Evolutionary conservation across 2,329 filamentous ascomycete genomes (phyloP).

Genomic region (Aspergillus eucalypticola): DNA sequence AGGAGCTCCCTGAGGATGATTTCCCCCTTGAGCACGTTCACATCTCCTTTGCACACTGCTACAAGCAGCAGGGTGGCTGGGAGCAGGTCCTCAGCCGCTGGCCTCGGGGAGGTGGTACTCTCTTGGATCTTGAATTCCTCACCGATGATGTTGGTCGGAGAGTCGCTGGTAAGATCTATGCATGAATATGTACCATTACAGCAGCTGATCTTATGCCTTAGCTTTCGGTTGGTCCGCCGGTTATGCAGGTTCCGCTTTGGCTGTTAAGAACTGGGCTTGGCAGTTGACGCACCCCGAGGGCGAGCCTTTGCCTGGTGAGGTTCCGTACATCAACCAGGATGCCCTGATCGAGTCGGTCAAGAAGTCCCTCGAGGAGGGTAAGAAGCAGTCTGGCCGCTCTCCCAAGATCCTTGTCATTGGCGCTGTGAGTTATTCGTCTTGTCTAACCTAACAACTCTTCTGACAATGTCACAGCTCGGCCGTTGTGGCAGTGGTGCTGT

Average conservation of each 20-base stretch:
- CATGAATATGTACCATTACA: neutral
- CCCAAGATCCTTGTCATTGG: slow-evolving; percentile 84
- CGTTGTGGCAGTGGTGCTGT: slow-evolving; percentile 84
- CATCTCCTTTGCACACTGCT: slow-evolving; percentile 72
- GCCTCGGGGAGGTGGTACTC: slow-evolving; percentile 70
- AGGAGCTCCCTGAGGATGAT: slow-evolving; percentile 73
- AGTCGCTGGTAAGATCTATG: slow-evolving; percentile 38
- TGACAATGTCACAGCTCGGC: slow-evolving; percentile 33
- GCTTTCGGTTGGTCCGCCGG: slow-evolving; percentile 68
- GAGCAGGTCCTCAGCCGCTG: slow-evolving; percentile 77
- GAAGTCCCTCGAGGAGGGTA: slow-evolving; percentile 66
- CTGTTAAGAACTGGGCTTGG: slow-evolving; percentile 78
- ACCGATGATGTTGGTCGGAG: slow-evolving; percentile 68
- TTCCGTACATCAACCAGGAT: slow-evolving; percentile 65
- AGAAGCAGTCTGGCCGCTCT: slow-evolving; percentile 65
- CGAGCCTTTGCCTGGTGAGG: slow-evolving; percentile 64
- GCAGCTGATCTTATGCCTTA: slow-evolving; percentile 14
- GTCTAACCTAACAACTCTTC: neutral
- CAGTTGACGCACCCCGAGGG: slow-evolving; percentile 71
- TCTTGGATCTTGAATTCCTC: slow-evolving; percentile 87
- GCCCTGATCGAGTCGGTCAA: slow-evolving; percentile 74
- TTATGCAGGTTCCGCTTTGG: slow-evolving; percentile 71
- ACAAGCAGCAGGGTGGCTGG: slow-evolving; percentile 78
- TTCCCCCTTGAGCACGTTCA: slow-evolving; percentile 71
- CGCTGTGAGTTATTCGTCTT: slow-evolving; percentile 49